phyloP scores from a whole-genome alignment of 2,329 filamentous ascomycete species.

The Pseudodiploospora longispora region DNA sequence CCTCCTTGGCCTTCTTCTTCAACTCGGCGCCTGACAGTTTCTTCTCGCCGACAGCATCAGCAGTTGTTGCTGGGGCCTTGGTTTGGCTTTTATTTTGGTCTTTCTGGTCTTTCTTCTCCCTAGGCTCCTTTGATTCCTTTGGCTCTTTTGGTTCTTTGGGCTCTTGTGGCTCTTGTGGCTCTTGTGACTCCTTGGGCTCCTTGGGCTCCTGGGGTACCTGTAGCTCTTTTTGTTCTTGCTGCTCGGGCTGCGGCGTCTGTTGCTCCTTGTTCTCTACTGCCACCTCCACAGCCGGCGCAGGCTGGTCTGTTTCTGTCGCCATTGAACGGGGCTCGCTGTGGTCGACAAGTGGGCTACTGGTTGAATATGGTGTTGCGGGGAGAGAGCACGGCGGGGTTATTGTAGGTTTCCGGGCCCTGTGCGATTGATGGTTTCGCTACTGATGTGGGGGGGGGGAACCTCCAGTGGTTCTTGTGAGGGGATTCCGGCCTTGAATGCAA shows the following conservation, averaged over 20 bases:
- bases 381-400: no score
- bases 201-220: no score
- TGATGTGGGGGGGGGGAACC: background rate
- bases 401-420: no score
- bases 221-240: no score
- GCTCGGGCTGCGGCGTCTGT: background rate
- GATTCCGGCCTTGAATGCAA: no score
- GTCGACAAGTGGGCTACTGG: no score
- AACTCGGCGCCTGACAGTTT: conserved; percentile 69
- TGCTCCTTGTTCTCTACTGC: conserved; percentile 19
- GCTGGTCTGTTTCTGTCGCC: conserved; percentile 24
- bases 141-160: conserved; percentile 6
- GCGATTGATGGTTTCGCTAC: no score
- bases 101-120: conserved; percentile 3
- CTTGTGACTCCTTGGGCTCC: no score
- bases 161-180: no score
- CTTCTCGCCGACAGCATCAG: conserved; percentile 26
- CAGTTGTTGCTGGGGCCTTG: conserved; percentile 4
- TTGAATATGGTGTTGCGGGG: no score
- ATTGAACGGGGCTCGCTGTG: conserved; percentile 12
- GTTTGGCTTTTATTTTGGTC: conserved; percentile 7
- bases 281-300: conserved; percentile 18
- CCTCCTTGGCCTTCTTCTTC: conserved; percentile 83
- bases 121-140: conserved; percentile 6
- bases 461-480: no score